Base-by-base conservation (phyloP, 176 grass and related monocot species). In the Alloteropsis semialata region DNA sequence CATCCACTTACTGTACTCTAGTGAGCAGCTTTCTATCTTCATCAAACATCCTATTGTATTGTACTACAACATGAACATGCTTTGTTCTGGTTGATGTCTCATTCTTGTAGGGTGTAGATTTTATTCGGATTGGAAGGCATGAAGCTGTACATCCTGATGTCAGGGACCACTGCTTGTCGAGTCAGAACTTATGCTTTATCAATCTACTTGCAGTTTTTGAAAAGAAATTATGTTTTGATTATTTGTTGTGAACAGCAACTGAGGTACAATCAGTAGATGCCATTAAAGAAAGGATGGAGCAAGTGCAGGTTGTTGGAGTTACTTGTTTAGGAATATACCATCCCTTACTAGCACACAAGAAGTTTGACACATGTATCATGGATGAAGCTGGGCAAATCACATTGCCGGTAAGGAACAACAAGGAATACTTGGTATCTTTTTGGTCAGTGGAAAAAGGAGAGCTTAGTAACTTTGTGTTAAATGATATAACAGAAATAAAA, bases 301-400 rank as follows among this genome's bases (percentile, higher is more conserved):
- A 87, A 84, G 91, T 91, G 51, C 90, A 75, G 53, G 92, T 98
- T 85, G 96, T 98, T 88, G 96, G 96, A 63, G 96, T 88, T 62
- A 98, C 96, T 74, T 95, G 96, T 76, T 91, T 98, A 81, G 96
- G 92, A 89, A 86, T 98, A 74, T 95, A 93, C 42, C 90, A 98
- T 81, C 90, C 96, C 37, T 88, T 98, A 46, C 76, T 98, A 68
- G 78, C 82, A 59, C 92, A 93, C 80, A 98, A 98, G 83, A 98
- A 95, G 76, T 98, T 98, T 41, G 96, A 98, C 58, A 90, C 94
- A 59, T 98, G 96, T 74, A 98, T 98, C 78, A 95, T 95, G 90
- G 96, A 98, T 82, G 96, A 98, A 86, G 96, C 92, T 58, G 96
- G 96, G n/a, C 96, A 98, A 90, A 98, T 94, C 56, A 98, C 96